Evolutionary conservation across 805 yeast genomes (phyloP).

Genomic region (Nakazawaea ambrosiae): DNA sequence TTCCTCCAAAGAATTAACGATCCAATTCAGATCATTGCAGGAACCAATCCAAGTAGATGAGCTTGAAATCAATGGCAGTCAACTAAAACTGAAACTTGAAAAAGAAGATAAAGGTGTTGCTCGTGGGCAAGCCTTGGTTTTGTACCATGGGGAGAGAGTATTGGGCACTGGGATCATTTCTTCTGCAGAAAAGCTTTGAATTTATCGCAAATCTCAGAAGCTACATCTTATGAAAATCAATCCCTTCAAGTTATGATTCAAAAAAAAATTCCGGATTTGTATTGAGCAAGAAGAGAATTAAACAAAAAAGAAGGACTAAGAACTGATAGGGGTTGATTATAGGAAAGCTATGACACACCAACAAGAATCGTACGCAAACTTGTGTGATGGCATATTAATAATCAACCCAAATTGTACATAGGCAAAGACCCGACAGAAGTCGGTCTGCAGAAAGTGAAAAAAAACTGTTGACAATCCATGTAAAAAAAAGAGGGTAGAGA

Average conservation of each 20-base stretch:
- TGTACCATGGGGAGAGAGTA: constrained; percentile 61
- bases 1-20: constrained; percentile 24
- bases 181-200: not conserved
- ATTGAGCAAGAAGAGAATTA: not conserved
- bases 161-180: constrained; percentile 54
- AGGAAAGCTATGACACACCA: too few species aligned
- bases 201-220: too few species aligned
- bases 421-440: too few species aligned
- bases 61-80: constrained; percentile 13
- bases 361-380: too few species aligned
- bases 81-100: constrained; percentile 30
- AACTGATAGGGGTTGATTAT: too few species aligned
- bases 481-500: too few species aligned
- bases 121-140: constrained; percentile 79
- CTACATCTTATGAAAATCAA: not conserved
- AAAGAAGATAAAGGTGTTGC: constrained; percentile 67
- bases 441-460: too few species aligned
- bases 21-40: constrained; percentile 75
- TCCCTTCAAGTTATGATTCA: not conserved
- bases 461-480: too few species aligned
- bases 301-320: too few species aligned
- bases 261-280: too few species aligned
- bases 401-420: too few species aligned
- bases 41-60: constrained; percentile 35
- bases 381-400: too few species aligned